Evolutionary conservation across 1,139 yeast species (phyloP), one percentile per base, ranked within the genome.

Genomic region (Candida anutae): DNA sequence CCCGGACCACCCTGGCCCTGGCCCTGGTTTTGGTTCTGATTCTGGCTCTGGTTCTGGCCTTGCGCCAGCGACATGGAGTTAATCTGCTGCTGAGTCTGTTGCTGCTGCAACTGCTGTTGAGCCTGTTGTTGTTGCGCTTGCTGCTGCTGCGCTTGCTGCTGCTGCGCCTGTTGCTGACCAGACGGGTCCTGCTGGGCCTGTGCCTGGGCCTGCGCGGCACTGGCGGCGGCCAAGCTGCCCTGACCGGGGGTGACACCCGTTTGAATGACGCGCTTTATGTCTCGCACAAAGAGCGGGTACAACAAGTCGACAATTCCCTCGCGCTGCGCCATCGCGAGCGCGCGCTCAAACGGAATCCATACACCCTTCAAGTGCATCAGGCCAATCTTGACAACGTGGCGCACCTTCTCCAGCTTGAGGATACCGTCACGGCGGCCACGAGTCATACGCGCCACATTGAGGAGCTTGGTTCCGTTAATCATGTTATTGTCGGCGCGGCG

Each of bases 301-400:
- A 88, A 67, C 39, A 79, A 53, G 48, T 87, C 95, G 23, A 81
- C 85, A 35, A 88, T 85, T 26, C 84, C 80, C 55, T 88, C 96
- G 42, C 83, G 68, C 56, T 83, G 87, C 19, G 96, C 95, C 76
- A 88, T 81, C 16, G 84, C 82, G 28, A 83, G 62, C 1, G 96
- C 97, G 30, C 96, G 68, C 42, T 88, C 96, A 53, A 87, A 87
- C 1, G 97, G 96, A 39, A 88, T 87, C 97, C 97, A 88, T 26
- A 88, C 97, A 29, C 98, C 98, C 58, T 88, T 88, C 46, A 88
- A 66, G 53, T 88, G 95, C 96, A 88, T 88, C 13, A 95, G 83
- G 8, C 98, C 98, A 40, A 88, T 84, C 56, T 88, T 88, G 32
- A 88, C 95, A 27, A 90, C 97, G 51, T 85, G 93, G 27, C 97